phyloP scores from a whole-genome alignment of 192 early-diverging fungal genomes.

The Coemansia sp. region DNA sequence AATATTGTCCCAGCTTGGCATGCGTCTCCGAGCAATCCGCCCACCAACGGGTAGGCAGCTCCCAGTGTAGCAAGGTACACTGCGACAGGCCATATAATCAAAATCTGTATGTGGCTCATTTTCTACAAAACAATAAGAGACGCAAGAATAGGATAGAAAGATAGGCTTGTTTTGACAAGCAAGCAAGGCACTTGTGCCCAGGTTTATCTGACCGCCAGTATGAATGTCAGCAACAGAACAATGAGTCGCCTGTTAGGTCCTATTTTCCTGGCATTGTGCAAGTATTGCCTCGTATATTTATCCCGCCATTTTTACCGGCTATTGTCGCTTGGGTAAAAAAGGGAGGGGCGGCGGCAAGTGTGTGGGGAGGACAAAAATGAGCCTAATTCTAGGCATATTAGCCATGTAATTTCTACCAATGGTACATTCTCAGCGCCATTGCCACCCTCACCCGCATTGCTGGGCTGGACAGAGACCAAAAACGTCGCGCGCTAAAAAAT shows the following conservation, averaged over 20 bases:
- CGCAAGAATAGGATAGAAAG: neutral
- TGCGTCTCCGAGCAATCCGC: slow-evolving; percentile 11
- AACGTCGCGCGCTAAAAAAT: neutral
- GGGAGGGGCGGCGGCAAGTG: neutral
- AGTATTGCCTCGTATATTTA: neutral
- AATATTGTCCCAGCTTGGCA: slow-evolving; percentile 41
- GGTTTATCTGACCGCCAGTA: neutral
- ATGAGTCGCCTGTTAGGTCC: neutral
- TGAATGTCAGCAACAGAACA: neutral
- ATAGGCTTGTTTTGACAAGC: neutral
- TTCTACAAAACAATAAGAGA: neutral
- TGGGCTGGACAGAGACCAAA: neutral
- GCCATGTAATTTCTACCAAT: neutral
- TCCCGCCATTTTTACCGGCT: neutral
- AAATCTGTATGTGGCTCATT: neutral
- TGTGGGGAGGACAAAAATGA: neutral
- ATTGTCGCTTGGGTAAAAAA: neutral
- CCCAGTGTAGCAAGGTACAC: slow-evolving; percentile 7
- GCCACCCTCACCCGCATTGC: neutral
- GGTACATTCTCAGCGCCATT: neutral
- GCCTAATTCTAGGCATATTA: neutral
- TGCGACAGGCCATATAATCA: neutral
- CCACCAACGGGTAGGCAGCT: slow-evolving; percentile 13
- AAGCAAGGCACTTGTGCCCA: neutral
- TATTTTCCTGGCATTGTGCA: neutral